Base-by-base conservation (phyloP, 2,329 filamentous ascomycete genomes). In the Colletotrichum noveboracense region DNA sequence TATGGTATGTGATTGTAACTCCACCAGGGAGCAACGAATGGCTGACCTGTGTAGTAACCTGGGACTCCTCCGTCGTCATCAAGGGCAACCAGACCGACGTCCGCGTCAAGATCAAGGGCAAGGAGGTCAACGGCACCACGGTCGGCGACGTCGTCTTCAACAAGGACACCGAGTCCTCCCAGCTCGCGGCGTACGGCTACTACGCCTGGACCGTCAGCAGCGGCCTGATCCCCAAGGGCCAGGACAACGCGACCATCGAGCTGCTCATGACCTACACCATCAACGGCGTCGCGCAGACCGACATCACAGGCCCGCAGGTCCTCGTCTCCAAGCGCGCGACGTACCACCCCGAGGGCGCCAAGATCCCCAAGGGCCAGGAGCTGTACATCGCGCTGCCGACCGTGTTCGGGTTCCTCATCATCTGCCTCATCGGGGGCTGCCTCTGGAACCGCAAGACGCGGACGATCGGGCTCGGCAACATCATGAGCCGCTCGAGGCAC, bases 341-440 rank as follows among this genome's bases (percentile, higher is more conserved):
- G 2, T 82, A 81, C 70, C 76, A 79, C 68, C 82, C 83, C 77
- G 77, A 81, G 75, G 80, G 77, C 18, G 74, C 80, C n/a, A 80
- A 83, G 48, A 36, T 81, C 7, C 84, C 86, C 18, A 79, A 80
- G 32, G 83, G 86, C 65, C 78, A 84, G 12, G 88, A 86, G 32
- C 83, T 92, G 60, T 85, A 86, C 80, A 89, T 92, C 78, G 90
- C 87, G 16, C 84, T 92, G 7, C 90, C 90, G 21, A 82, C 85
- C 70, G 83, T 89, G 24, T 81, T 90, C n/a, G 87, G 86, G 66
- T 84, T 87, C 79, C 82, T 90, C 70, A 64, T 84, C 56, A 75
- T 91, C 65, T 84, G 89, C 77, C 75, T 91, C 78, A 58, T 92
- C 84, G 86, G 93, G 83, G 81, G 92, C 83, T 86, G 89, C 84